These are phyloP conservation scores for Inga leiocalycina DNA, from an alignment of 306 rosid species.

Conservation along the genomic window DNA sequence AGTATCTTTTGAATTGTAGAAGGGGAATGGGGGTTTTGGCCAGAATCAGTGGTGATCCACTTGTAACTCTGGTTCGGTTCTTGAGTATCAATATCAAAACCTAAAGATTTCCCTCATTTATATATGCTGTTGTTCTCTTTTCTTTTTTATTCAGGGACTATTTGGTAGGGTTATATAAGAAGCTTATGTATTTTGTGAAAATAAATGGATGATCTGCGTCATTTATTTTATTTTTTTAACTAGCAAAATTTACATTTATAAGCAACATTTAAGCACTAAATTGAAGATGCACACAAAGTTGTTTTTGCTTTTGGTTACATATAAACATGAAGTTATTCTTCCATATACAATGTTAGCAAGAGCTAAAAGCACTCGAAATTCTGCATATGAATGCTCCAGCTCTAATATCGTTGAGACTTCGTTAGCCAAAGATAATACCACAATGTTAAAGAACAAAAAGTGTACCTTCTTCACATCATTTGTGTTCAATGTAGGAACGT, in stretches of 20 bases:
- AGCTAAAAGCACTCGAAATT: constrained; percentile 28
- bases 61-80: not conserved
- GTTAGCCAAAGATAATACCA: constrained; percentile 16
- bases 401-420: not conserved
- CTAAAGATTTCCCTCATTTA: not conserved
- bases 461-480: constrained; percentile 83
- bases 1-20: not conserved
- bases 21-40: not conserved
- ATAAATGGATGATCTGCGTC: not conserved
- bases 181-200: not conserved
- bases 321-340: constrained; percentile 5
- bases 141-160: not conserved
- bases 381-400: constrained; percentile 8
- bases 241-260: not conserved
- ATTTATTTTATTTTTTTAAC: not conserved
- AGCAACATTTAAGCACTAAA: constrained; percentile 10
- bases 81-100: too few relatives aligned
- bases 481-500: constrained; percentile 70
- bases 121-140: not conserved
- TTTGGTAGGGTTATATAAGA: not conserved
- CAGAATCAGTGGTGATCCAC: not conserved
- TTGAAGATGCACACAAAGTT: not conserved
- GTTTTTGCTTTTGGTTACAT: not conserved
- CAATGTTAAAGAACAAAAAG: constrained; percentile 28
- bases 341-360: constrained; percentile 6